phyloP scores from a whole-genome alignment of 768 basidiomycete genomes.

The Suillus weaverae region DNA sequence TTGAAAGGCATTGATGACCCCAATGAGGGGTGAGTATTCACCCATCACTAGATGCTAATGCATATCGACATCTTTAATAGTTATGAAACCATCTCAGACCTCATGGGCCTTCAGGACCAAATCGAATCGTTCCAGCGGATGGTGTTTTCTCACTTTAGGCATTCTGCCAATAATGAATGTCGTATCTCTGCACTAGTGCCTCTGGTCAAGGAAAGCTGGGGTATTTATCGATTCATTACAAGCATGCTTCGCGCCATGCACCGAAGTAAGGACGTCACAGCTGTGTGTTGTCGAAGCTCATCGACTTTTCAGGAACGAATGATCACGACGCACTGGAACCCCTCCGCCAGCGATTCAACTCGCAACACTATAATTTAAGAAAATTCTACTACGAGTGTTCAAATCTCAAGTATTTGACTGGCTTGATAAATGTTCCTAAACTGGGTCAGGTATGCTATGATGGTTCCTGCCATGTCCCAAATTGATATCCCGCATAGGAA shows the following conservation, averaged over 20 bases:
- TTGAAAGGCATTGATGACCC: constrained; percentile 98
- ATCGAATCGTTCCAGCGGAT: constrained; percentile 99
- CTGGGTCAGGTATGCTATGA: constrained; percentile 68
- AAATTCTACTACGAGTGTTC: constrained; percentile 99
- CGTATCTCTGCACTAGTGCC: constrained; percentile 95
- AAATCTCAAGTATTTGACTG: constrained; percentile 96
- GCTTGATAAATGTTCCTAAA: constrained; percentile 97
- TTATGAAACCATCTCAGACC: constrained; percentile 96
- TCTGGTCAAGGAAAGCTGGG: constrained; percentile 98
- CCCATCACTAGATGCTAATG: constrained; percentile 7
- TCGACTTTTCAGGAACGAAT: constrained; percentile 68
- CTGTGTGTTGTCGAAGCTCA: constrained; percentile 9
- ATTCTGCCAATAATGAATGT: constrained; percentile 94
- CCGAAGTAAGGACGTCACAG: constrained; percentile 56
- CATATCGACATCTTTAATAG: constrained; percentile 41
- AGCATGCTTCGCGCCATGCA: constrained; percentile 99
- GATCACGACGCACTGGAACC: constrained; percentile 89
- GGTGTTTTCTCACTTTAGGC: constrained; percentile 92
- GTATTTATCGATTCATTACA: constrained; percentile 98
- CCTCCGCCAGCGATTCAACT: constrained; percentile 79
- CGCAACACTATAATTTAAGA: constrained; percentile 90
- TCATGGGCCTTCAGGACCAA: constrained; percentile 97
- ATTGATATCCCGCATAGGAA: constrained; percentile 55
- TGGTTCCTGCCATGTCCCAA: background rate
- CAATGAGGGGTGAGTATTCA: constrained; percentile 84